A percentile compares a stretch with the other conserved stretches of the same genome.
Evolutionary conservation across 768 basidiomycete species (phyloP).

Genomic region (Galerina marginata): DNA sequence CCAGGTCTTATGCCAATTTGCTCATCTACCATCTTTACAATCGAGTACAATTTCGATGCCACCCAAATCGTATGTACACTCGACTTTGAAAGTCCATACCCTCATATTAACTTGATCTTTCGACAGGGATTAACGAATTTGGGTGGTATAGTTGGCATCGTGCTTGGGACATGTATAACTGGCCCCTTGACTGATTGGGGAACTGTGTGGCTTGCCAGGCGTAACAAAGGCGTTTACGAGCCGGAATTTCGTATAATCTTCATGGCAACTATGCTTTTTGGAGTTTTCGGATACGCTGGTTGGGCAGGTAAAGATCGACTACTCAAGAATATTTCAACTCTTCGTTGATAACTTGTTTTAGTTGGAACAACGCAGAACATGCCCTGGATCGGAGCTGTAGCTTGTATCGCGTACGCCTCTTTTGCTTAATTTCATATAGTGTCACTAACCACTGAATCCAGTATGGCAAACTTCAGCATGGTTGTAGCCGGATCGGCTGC

Average conservation of each 20-base stretch:
- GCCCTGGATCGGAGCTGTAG: conserved; percentile 52
- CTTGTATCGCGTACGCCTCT: conserved; percentile 36
- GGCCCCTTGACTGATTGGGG: conserved; percentile 49
- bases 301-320: conserved; percentile 39
- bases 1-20: conserved; percentile 47
- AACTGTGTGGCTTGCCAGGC: conserved; percentile 46
- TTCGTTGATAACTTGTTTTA: conserved; percentile 3
- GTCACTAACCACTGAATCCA: conserved; percentile 13
- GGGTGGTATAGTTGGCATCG: conserved; percentile 47
- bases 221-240: conserved; percentile 51
- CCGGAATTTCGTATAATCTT: conserved; percentile 51
- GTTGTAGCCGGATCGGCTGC: conserved; percentile 46
- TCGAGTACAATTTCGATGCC: conserved; percentile 47
- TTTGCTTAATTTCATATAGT: neutral
- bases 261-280: conserved; percentile 46
- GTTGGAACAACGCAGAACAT: conserved; percentile 45
- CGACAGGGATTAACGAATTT: conserved; percentile 45
- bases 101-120: too few species aligned
- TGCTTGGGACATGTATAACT: conserved; percentile 40
- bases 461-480: conserved; percentile 51
- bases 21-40: conserved; percentile 49
- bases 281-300: conserved; percentile 50
- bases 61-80: conserved; percentile 39
- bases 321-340: neutral
- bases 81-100: too few species aligned